Conservation (phyloP, 768 basidiomycete species). For the Antrodiella citrinella region DNA sequence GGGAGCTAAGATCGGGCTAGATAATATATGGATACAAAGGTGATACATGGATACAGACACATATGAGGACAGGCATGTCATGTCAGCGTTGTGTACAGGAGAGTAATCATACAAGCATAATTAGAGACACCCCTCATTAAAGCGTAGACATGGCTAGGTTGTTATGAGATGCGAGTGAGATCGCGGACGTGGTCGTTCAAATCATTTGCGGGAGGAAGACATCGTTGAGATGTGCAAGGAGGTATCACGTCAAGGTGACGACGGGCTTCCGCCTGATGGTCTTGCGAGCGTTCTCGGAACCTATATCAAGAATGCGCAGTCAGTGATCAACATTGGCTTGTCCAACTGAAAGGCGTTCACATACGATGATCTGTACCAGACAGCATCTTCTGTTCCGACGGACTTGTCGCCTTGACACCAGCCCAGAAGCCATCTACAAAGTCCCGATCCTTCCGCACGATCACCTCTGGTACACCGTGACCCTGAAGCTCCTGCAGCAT, state of each 20-base stretch:
- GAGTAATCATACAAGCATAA: not conserved
- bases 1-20: not conserved
- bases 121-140: too few species aligned
- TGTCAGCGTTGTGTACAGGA: not conserved
- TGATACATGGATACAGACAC: not conserved
- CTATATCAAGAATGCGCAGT: too few species aligned
- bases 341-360: not conserved
- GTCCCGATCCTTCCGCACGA: conserved; percentile 23
- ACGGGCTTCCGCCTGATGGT: not conserved
- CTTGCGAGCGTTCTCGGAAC: not conserved
- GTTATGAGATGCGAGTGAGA: too few species aligned
- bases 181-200: too few species aligned
- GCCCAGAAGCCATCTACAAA: conserved; percentile 27
- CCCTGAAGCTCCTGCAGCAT: conserved; percentile 30
- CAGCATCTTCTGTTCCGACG: not conserved
- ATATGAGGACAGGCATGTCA: not conserved
- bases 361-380: not conserved
- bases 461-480: conserved; percentile 26
- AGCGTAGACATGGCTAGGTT: too few species aligned
- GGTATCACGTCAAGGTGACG: not conserved
- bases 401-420: conserved; percentile 15
- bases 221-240: not conserved
- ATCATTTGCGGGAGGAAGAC: too few species aligned
- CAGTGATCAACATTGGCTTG: too few species aligned
- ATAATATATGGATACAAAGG: not conserved